These are phyloP conservation scores for Xylariaceae sp. DNA, from an alignment of 2,329 filamentous ascomycete species.

Conservation along the genomic window DNA sequence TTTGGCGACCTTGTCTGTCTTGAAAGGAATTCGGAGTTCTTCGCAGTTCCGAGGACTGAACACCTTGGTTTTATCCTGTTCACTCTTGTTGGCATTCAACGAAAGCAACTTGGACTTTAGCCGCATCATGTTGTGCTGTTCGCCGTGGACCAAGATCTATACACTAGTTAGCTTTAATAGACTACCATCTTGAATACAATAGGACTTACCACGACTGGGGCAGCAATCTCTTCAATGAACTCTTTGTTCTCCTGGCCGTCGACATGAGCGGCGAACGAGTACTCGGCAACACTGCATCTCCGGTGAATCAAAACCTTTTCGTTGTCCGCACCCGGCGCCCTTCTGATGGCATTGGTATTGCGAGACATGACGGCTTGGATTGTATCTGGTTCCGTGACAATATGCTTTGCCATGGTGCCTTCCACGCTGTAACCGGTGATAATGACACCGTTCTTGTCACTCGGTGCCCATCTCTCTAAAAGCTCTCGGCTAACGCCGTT, in stretches of 20 bases:
- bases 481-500: constrained; percentile 91
- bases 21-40: constrained; percentile 90
- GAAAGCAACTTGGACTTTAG: constrained; percentile 91
- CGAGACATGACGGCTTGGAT: constrained; percentile 91
- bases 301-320: constrained; percentile 89
- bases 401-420: constrained; percentile 94
- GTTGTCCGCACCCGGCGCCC: constrained; percentile 61
- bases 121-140: constrained; percentile 97
- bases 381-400: constrained; percentile 89
- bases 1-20: constrained; percentile 89
- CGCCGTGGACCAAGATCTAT: constrained; percentile 91
- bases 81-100: constrained; percentile 74
- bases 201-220: constrained; percentile 79
- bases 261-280: constrained; percentile 93
- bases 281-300: constrained; percentile 88
- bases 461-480: constrained; percentile 92
- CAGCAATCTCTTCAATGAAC: constrained; percentile 90
- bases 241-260: constrained; percentile 93
- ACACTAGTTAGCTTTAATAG: constrained; percentile 14
- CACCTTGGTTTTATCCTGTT: constrained; percentile 81
- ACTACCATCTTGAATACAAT: neutral
- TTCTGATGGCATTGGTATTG: constrained; percentile 57
- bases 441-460: constrained; percentile 94
- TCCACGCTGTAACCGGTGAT: constrained; percentile 98
- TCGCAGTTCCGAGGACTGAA: constrained; percentile 94